Evolutionary conservation across 2,329 filamentous ascomycete genomes (phyloP).

Genomic region (Arthrobotrys musiformis): DNA sequence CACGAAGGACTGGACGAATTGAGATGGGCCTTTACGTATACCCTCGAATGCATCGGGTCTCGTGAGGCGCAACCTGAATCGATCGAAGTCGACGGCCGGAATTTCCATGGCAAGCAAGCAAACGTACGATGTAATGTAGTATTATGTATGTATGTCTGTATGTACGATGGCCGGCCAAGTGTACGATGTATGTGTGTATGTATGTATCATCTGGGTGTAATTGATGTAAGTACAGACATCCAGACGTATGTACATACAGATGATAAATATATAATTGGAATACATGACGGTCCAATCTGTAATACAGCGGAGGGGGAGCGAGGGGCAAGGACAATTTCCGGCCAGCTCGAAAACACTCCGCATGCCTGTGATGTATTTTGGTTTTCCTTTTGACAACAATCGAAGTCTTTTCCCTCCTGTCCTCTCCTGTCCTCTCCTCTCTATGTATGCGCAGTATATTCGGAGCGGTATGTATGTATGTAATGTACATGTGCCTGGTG

Average conservation of each 20-base stretch:
- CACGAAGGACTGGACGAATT: constrained; percentile 47
- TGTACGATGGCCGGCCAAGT: background rate
- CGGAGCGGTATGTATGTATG: background rate
- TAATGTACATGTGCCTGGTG: background rate
- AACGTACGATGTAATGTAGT: background rate
- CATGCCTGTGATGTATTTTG: constrained; percentile 56
- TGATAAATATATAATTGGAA: background rate
- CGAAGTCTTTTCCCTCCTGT: background rate
- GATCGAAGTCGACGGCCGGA: constrained; percentile 28
- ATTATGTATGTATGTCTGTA: background rate
- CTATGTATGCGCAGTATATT: background rate
- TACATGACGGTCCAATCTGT: too few species aligned
- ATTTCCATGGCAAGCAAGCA: background rate
- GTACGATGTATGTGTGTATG: background rate
- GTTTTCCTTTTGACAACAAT: constrained; percentile 1
- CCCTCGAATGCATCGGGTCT: constrained; percentile 42
- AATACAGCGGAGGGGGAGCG: constrained; percentile 28
- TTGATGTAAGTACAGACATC: background rate
- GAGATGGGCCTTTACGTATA: constrained; percentile 30
- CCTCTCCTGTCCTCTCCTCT: background rate
- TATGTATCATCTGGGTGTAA: background rate
- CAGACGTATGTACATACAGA: background rate
- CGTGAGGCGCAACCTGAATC: constrained; percentile 53
- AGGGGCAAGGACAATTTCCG: constrained; percentile 56
- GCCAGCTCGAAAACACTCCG: constrained; percentile 52